Evolutionary conservation across 75 land plant genomes (phyloP), one percentile per base, ranked within the genome.

Genomic region (Ceratopteris richardii): DNA sequence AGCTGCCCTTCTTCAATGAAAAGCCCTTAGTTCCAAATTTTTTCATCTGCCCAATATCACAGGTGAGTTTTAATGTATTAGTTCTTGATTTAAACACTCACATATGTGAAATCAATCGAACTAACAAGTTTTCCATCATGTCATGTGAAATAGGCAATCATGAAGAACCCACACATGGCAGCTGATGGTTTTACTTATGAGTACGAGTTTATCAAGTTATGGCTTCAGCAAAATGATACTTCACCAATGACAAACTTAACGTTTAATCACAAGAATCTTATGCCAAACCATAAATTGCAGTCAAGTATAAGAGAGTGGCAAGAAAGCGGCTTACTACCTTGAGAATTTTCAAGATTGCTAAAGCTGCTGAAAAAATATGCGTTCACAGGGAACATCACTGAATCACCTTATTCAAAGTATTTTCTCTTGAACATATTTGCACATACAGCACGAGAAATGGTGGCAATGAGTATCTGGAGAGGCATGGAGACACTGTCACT

Each of bases 181-280:
- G 82, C 82, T 51, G 87, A 83, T 68, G 87, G 87, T 2, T 77
- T 70, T 66, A 76, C 82, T 11, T 83, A 83, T 56, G 82, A 83
- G 61, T 69, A 69, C n/a, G 73, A 67, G 14, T 77, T 71, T 16
- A 11, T 83, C 21, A 57, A 65, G 20, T 71, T 39, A 23, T 83
- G 87, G 82, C 41, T 83, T n/a, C 57, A 67, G 28, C 80, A 78
- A 19, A 66, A 72, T 11, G 70, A 73, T 17, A 83, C 87, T 16
- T 83, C 82, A 50, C 87, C 87, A 0, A 73, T 83, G 87, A 83
- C 87, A 12, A 83, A 83, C 57, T 44, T 80, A 65, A 76, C 29
- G 31, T 29, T 83, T 46, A 60, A 51, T 26, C 74, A 80, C 53
- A 44, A 66, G 58, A 56, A 79, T 57, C 72, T 80, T 0, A 76